These are phyloP conservation scores for Colletotrichum tofieldiae DNA, from an alignment of 2,329 filamentous ascomycete genomes.

Conservation along the genomic window DNA sequence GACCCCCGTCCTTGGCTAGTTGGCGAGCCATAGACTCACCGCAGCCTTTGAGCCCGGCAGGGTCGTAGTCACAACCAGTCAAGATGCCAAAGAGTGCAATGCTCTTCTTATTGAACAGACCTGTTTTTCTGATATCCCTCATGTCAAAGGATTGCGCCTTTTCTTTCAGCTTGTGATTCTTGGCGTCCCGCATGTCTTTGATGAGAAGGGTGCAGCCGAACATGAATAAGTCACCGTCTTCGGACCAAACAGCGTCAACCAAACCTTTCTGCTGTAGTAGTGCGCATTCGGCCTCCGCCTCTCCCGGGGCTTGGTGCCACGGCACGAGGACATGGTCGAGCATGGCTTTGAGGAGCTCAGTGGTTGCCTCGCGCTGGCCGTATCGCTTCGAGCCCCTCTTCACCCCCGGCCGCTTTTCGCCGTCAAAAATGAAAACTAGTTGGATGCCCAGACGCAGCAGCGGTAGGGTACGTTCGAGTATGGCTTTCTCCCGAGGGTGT, in stretches of 20 bases:
- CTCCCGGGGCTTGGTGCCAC: conserved; percentile 60
- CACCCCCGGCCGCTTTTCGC: conserved; percentile 54
- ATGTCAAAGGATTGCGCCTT: conserved; percentile 33
- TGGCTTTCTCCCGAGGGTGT: conserved; percentile 11
- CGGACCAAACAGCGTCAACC: conserved; percentile 65
- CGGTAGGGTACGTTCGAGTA: conserved; percentile 43
- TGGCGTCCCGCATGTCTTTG: conserved; percentile 47
- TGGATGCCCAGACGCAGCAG: conserved; percentile 66
- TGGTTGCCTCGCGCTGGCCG: neutral
- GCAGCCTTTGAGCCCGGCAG: conserved; percentile 38
- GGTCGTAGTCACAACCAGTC: conserved; percentile 43
- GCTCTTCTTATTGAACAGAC: conserved; percentile 6
- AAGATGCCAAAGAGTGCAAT: neutral
- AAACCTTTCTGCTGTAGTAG: conserved; percentile 58
- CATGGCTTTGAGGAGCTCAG: conserved; percentile 50
- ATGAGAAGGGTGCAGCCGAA: conserved; percentile 60
- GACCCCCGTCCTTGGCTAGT: neutral
- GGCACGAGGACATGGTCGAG: conserved; percentile 58
- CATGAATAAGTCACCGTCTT: conserved; percentile 64
- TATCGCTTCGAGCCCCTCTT: neutral
- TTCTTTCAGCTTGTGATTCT: conserved; percentile 39
- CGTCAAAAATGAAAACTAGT: conserved; percentile 70
- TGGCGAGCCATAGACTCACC: neutral
- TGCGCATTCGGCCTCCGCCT: conserved; percentile 65
- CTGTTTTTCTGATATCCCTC: neutral